Conservation (phyloP, 441 rosid genomes). For the Iberis amara region DNA sequence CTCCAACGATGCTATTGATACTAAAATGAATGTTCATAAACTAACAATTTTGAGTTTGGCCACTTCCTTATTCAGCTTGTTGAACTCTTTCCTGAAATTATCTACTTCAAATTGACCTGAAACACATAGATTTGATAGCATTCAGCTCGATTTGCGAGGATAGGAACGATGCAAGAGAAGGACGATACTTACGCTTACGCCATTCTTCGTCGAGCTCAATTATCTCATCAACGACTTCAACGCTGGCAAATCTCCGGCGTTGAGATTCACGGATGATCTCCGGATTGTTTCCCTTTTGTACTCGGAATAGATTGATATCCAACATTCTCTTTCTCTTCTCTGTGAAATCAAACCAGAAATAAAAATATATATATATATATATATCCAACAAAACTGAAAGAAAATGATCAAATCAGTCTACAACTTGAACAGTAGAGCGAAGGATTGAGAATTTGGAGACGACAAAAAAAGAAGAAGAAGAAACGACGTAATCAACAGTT, state of each 20-base stretch:
- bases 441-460: not conserved
- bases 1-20: not conserved
- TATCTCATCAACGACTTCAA: conserved; percentile 64
- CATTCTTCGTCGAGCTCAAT: conserved; percentile 64
- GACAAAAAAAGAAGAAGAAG: not conserved
- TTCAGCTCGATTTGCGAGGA: not conserved
- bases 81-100: conserved; percentile 58
- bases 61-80: conserved; percentile 61
- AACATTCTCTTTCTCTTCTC: conserved; percentile 38
- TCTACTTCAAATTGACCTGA: conserved; percentile 76
- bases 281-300: conserved; percentile 72
- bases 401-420: not conserved
- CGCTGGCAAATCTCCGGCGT: conserved; percentile 62
- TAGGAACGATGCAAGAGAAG: not conserved
- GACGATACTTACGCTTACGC: conserved; percentile 40
- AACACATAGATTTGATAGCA: conserved; percentile 6
- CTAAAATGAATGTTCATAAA: not conserved
- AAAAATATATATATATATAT: too few relatives aligned
- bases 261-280: conserved; percentile 75
- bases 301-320: conserved; percentile 82
- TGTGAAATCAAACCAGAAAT: not conserved
- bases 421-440: not conserved
- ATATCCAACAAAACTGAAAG: not conserved
- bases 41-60: conserved; percentile 73
- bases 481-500: too few relatives aligned